Percentiles rank a stretch among this genome's conserved stretches.
Evolutionary conservation across 305 asterid species (phyloP).

Genomic region (Fraxinus velutina): DNA sequence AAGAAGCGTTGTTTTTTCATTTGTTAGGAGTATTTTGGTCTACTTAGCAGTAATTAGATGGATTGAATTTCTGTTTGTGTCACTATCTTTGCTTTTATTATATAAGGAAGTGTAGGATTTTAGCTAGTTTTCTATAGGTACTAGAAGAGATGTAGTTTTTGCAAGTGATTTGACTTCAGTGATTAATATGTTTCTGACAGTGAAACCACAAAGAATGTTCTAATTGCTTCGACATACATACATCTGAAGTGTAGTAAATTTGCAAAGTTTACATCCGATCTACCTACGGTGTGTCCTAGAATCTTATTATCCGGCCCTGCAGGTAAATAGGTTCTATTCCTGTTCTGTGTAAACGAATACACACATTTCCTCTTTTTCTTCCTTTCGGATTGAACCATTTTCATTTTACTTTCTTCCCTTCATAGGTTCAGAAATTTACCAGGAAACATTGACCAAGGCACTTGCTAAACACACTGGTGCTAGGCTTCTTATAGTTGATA

Average conservation of each 20-base stretch:
- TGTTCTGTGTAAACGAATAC: not conserved
- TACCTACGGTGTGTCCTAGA: slow-evolving; percentile 76
- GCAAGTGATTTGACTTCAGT: not conserved
- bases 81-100: not conserved
- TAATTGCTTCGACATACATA: slow-evolving; percentile 71
- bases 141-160: not conserved
- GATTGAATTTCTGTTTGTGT: not conserved
- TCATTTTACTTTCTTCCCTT: slow-evolving; percentile 13
- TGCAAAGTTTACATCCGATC: slow-evolving; percentile 68
- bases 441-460: slow-evolving; percentile 79
- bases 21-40: not conserved
- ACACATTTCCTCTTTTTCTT: slow-evolving; percentile 9
- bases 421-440: slow-evolving; percentile 86
- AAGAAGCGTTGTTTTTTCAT: not conserved
- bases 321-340: slow-evolving; percentile 42
- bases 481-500: slow-evolving; percentile 64
- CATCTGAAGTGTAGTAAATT: slow-evolving; percentile 68
- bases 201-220: slow-evolving; percentile 78
- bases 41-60: not conserved
- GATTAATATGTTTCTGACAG: slow-evolving; percentile 39
- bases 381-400: not conserved
- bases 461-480: slow-evolving; percentile 70
- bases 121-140: not conserved
- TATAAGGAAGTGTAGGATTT: not conserved
- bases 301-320: slow-evolving; percentile 85